Evolutionary conservation across 352 stramenopile genomes (phyloP).

Genomic region (Phytopythium mirpurense): DNA sequence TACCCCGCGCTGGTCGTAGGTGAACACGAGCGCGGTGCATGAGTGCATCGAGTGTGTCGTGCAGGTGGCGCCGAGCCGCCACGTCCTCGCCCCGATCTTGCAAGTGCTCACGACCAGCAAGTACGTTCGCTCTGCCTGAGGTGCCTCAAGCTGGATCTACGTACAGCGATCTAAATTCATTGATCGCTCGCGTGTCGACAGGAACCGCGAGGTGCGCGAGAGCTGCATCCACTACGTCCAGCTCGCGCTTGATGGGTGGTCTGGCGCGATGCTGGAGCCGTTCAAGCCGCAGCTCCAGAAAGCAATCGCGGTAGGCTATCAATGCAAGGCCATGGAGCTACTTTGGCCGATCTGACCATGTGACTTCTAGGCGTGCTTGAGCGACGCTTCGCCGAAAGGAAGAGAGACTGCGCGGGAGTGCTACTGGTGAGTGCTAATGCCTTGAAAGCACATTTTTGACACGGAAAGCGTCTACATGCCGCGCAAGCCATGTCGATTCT

Average conservation of each 20-base stretch:
- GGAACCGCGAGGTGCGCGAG: conserved; percentile 55
- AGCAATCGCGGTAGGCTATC: conserved; percentile 25
- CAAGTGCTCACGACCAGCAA: conserved; percentile 42
- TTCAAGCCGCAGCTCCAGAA: conserved; percentile 38
- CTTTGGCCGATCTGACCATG: background rate
- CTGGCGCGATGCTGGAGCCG: conserved; percentile 24
- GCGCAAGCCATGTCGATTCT: too few relatives aligned
- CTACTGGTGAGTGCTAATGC: conserved; percentile 38
- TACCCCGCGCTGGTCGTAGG: conserved; percentile 9
- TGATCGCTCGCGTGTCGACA: too few relatives aligned
- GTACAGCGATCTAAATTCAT: too few relatives aligned
- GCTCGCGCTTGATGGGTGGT: conserved; percentile 39
- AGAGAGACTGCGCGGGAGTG: conserved; percentile 48
- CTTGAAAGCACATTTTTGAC: too few relatives aligned
- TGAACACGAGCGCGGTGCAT: conserved; percentile 45
- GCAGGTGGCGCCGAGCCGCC: conserved; percentile 30
- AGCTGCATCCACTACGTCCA: conserved; percentile 53
- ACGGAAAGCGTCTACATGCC: too few relatives aligned
- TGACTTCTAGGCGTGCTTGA: conserved; percentile 15
- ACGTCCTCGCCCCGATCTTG: conserved; percentile 44
- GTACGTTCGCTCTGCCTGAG: conserved; percentile 19
- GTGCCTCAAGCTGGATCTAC: too few relatives aligned
- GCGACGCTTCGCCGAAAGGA: conserved; percentile 51
- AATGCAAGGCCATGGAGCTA: background rate
- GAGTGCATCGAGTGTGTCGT: conserved; percentile 52